A percentile compares a stretch with the other conserved stretches of the same genome.
Conservation (phyloP, 2,329 filamentous ascomycete species). For the Bipolaris sorokiniana region DNA sequence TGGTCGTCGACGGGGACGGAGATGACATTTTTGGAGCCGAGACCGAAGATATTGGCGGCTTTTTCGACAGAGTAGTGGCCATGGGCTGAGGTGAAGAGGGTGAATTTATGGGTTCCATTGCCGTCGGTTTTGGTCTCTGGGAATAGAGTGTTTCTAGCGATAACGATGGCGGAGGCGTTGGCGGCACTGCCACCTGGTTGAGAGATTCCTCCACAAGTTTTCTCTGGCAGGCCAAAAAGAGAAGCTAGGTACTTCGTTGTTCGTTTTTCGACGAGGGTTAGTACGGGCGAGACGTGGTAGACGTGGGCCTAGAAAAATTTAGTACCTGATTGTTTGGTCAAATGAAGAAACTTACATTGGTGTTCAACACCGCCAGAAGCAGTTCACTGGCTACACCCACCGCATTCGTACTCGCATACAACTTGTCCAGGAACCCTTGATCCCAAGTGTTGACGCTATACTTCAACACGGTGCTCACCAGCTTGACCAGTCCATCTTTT, state of each 20-base stretch:
- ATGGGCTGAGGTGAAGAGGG: constrained; percentile 86
- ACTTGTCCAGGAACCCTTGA: constrained; percentile 93
- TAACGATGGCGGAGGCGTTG: constrained; percentile 82
- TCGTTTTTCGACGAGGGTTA: constrained; percentile 86
- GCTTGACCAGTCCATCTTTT: constrained; percentile 51
- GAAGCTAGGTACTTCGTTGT: constrained; percentile 75
- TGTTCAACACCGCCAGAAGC: constrained; percentile 84
- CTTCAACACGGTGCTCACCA: constrained; percentile 72
- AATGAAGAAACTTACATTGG: constrained; percentile 65
- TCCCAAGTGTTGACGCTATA: constrained; percentile 99
- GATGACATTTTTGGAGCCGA: constrained; percentile 77
- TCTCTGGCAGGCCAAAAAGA: constrained; percentile 61
- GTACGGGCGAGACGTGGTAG: constrained; percentile 88
- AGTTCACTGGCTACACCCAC: constrained; percentile 86
- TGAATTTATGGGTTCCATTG: constrained; percentile 69
- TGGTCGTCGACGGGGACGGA: constrained; percentile 73
- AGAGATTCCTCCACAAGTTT: constrained; percentile 73
- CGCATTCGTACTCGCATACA: constrained; percentile 89
- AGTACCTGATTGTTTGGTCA: neutral
- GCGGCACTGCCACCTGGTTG: constrained; percentile 83
- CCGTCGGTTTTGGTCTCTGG: constrained; percentile 77
- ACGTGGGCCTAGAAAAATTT: constrained; percentile 70
- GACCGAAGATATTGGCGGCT: constrained; percentile 86
- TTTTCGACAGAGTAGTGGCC: constrained; percentile 96
- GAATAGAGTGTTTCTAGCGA: constrained; percentile 85